Evolutionary conservation across 2,329 filamentous ascomycete genomes (phyloP), one percentile per base, ranked within the genome.

Genomic region (Periconia digitata): DNA sequence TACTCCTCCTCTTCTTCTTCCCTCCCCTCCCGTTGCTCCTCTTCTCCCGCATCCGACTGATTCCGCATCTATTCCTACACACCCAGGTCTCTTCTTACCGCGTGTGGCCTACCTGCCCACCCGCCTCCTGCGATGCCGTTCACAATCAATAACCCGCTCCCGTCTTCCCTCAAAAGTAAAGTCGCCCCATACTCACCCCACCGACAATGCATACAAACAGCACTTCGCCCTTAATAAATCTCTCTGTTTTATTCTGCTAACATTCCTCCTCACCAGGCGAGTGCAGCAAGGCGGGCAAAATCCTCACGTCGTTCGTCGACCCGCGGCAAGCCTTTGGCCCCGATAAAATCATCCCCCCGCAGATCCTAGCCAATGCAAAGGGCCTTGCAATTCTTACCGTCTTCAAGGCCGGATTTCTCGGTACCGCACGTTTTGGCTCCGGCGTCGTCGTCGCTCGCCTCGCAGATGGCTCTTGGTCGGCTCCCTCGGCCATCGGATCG

Each of bases 231-330:
- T 13, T 32, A 32, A 15, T 12, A 27, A 27, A 27, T 7, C 24
- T 7, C 12, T 32, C 27, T 15, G 3, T 13, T 32, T 32, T 12
- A 32, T 15, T 15, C 62, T 56, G 66, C 73, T 71, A 51, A 70
- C 63, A 58, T 47, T 15, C 27, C n/a, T 15, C 10, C 49, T 59
- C 41, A 49, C 60, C 73, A 96, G 92, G 90, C 78, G 94, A 99
- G 78, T 97, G 94, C 77, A 94, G 88, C 74, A 99, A 99, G 76
- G 94, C 91, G 70, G 89, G 89, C 69, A 96, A 95, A 79, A 97
- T 97, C 66, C 83, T 99, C 60, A 84, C 89, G 39, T 95, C 92
- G 12, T 99, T 99, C 71, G 83, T 97, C 70, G 94, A 97, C 70
- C 94, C 94, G 17, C 84, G 86, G 67, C 92, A 97, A 77, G 78